These are phyloP conservation scores for Amaranthus hypochondriacus DNA, from an alignment of 148 eudicot genomes.

Conservation along the genomic window DNA sequence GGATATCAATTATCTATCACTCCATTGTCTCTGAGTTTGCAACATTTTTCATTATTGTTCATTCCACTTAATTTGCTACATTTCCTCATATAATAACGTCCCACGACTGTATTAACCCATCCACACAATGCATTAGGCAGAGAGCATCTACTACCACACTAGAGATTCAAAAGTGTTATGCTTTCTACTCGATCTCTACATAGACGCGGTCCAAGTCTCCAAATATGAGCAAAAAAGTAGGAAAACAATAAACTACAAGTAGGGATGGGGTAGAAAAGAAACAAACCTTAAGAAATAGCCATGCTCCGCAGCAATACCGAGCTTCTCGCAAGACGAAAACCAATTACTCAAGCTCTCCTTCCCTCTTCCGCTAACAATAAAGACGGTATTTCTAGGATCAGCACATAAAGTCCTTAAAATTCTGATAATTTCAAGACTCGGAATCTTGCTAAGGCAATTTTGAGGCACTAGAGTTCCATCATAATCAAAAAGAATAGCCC, in stretches of 20 bases:
- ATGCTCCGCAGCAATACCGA: conserved; percentile 46
- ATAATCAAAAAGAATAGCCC: conserved; percentile 41
- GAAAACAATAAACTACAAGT: neutral
- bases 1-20: too few species aligned
- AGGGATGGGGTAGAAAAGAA: neutral
- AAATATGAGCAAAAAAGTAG: too few species aligned
- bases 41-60: too few species aligned
- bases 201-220: too few species aligned
- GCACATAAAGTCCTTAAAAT: conserved; percentile 30
- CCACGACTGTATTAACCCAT: too few species aligned
- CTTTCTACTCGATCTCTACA: too few species aligned
- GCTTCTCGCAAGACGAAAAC: conserved; percentile 41
- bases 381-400: conserved; percentile 33
- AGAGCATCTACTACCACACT: too few species aligned
- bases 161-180: too few species aligned
- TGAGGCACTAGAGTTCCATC: conserved; percentile 42
- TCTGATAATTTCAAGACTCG: conserved; percentile 31
- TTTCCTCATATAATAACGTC: too few species aligned
- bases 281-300: conserved; percentile 37
- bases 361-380: conserved; percentile 44
- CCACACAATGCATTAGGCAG: too few species aligned
- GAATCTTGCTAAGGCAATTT: conserved; percentile 27
- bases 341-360: conserved; percentile 37
- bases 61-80: too few species aligned
- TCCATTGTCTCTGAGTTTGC: too few species aligned